Evolutionary conservation across 345 rosid genomes (phyloP), one percentile per base, ranked within the genome.

Genomic region (Sonneratia alba): DNA sequence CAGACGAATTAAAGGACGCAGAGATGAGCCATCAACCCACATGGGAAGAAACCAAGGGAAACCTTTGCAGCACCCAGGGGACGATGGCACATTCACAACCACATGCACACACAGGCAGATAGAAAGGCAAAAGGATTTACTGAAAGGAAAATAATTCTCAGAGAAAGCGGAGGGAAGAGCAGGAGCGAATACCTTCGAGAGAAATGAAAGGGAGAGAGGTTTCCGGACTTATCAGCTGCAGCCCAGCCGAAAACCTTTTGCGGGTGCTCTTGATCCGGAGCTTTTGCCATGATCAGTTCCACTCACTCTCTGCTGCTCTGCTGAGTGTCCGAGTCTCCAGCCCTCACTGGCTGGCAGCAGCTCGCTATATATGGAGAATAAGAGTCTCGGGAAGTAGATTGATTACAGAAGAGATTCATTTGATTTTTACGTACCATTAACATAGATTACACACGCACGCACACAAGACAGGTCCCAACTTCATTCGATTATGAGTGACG

Each of bases 161-260:
- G 43, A 40, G 7, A 13, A 18, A 11, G 6, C 7, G 32, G n/a
- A 32, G 37, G 36, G 9, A 63, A 67, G 24, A 64, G 24, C 9
- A 10, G 67, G 36, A 8, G 67, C 70, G 19, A 62, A 91, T 27
- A 27, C 97, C 98, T 93, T 77, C 97, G 85, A 62, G 93, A 93
- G 87, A 93, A 91, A 72, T 77, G 67, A 59, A 93, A 89, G 69
- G 97, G 98, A 9, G 92, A 86, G 55, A 91, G 87, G 56, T 73
- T 36, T 42, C 97, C 98, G 56, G 96, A 87, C 32, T 40, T 75
- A 48, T 91, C 98, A 22, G 67, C 81, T 36, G 98, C 96, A 66
- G 93, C 98, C 91, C 93, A 91, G 48, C 98, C 98, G 77, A 87
- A 73, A 47, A 79, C 87, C 79, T 89, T 89, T 4, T 81, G 84